phyloP scores from a whole-genome alignment of 2,329 filamentous ascomycete genomes.

The Ceratocystiopsis minuta region DNA sequence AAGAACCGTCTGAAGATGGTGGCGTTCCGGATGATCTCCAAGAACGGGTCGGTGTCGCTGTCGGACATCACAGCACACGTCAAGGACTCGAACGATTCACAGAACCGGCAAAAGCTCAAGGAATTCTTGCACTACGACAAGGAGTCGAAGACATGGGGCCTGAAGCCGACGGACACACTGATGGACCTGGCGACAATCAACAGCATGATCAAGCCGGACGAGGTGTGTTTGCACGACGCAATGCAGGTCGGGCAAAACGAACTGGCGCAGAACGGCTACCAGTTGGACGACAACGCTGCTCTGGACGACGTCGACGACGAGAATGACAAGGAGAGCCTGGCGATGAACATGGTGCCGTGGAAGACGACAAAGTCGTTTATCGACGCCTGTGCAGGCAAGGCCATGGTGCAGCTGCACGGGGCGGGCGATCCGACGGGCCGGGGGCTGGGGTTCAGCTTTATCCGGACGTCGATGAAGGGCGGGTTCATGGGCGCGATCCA shows the following conservation, averaged over 20 bases:
- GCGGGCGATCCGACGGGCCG: slow-evolving; percentile 88
- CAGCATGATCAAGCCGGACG: slow-evolving; percentile 82
- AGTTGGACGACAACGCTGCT: slow-evolving; percentile 40
- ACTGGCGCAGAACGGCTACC: slow-evolving; percentile 78
- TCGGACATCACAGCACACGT: slow-evolving; percentile 85
- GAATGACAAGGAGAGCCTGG: slow-evolving; percentile 50
- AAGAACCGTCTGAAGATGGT: slow-evolving; percentile 97
- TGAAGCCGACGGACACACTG: slow-evolving; percentile 52
- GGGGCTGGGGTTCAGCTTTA: slow-evolving; percentile 89
- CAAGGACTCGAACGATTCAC: slow-evolving; percentile 80
- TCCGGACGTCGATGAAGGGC: slow-evolving; percentile 97
- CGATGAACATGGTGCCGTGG: slow-evolving; percentile 87
- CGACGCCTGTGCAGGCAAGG: slow-evolving; percentile 82
- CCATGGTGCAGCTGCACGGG: slow-evolving; percentile 88
- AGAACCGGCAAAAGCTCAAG: slow-evolving; percentile 91
- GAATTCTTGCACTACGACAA: slow-evolving; percentile 90
- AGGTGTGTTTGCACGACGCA: slow-evolving; percentile 82
- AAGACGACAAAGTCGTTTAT: slow-evolving; percentile 93
- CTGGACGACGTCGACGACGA: slow-evolving; percentile 50
- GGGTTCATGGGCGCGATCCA: slow-evolving; percentile 71
- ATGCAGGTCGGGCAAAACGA: slow-evolving; percentile 94
- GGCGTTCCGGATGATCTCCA: slow-evolving; percentile 71
- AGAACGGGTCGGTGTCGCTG: slow-evolving; percentile 54
- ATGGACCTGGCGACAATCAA: slow-evolving; percentile 70
- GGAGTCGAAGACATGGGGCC: slow-evolving; percentile 70